Percentiles rank a stretch among this genome's conserved stretches.
phyloP scores from a whole-genome alignment of 2,329 filamentous ascomycete genomes.

The Penicillium griseofulvum region DNA sequence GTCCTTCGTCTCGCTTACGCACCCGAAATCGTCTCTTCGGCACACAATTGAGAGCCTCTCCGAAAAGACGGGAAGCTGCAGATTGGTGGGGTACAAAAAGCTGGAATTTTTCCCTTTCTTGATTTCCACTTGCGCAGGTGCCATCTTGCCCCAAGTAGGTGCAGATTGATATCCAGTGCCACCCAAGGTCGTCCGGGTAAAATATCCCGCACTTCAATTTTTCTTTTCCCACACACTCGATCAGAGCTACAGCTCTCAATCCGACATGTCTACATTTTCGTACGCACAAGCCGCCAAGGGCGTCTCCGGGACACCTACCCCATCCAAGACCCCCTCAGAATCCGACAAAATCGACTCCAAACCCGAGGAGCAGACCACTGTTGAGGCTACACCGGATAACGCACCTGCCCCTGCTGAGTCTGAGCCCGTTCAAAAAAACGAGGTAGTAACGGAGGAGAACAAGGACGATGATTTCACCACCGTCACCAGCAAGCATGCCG shows the following conservation, averaged over 20 bases:
- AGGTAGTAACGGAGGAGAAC: constrained; percentile 37
- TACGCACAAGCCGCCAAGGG: constrained; percentile 96
- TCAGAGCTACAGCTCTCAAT: constrained; percentile 30
- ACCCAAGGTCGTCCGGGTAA: constrained; percentile 25
- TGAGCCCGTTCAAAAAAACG: constrained; percentile 42
- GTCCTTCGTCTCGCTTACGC: neutral
- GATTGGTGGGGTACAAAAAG: constrained; percentile 31
- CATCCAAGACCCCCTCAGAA: constrained; percentile 42
- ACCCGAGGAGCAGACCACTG: constrained; percentile 29
- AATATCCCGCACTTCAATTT: constrained; percentile 18
- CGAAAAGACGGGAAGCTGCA: constrained; percentile 26
- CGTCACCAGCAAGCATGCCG: constrained; percentile 24
- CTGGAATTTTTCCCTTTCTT: constrained; percentile 24
- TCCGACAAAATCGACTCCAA: constrained; percentile 30
- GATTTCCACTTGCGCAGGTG: constrained; percentile 27
- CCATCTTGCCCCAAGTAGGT: constrained; percentile 23
- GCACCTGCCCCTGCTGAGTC: constrained; percentile 42
- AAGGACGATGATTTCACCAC: constrained; percentile 37
- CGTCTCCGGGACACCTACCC: constrained; percentile 52
- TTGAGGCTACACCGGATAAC: constrained; percentile 29
- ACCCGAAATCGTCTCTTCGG: neutral
- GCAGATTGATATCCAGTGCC: constrained; percentile 22
- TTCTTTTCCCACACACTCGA: neutral
- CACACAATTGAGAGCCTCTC: constrained; percentile 18
- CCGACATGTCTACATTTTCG: constrained; percentile 67